Evolutionary conservation across 169 alveolate genomes (phyloP).

Genomic region (Amoebophrya sp.): DNA sequence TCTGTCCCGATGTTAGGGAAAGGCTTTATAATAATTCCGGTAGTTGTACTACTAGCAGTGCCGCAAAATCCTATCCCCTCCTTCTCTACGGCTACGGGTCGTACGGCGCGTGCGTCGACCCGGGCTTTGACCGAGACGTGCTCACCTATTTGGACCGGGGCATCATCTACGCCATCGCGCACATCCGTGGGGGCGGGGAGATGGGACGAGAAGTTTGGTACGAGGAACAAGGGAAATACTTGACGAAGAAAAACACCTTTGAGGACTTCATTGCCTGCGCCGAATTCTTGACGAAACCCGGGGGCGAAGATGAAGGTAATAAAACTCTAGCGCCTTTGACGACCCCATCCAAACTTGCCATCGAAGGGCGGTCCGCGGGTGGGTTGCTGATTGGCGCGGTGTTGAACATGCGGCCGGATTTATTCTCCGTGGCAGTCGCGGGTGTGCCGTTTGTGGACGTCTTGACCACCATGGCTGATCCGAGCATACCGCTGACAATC

Average conservation of each 20-base stretch:
- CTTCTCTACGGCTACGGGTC: conserved; percentile 24
- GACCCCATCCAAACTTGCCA: background rate
- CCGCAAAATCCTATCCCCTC: background rate
- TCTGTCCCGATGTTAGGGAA: background rate
- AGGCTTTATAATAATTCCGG: too few species aligned
- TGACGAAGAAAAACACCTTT: conserved; percentile 37
- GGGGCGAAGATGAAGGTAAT: too few species aligned
- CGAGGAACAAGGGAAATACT: conserved; percentile 35
- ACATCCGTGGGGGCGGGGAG: conserved; percentile 43
- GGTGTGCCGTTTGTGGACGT: conserved; percentile 37
- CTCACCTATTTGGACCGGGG: conserved; percentile 38
- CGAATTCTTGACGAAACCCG: background rate
- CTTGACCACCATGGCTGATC: conserved; percentile 28
- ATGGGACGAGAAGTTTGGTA: conserved; percentile 35
- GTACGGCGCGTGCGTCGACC: background rate
- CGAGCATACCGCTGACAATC: conserved; percentile 12
- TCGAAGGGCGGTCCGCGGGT: conserved; percentile 34
- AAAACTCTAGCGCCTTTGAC: too few species aligned
- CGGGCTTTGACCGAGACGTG: background rate
- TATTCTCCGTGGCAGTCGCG: conserved; percentile 32
- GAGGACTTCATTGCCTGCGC: conserved; percentile 36
- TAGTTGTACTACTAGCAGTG: too few species aligned
- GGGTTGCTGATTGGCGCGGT: conserved; percentile 41
- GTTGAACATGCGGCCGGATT: conserved; percentile 36
- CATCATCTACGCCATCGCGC: conserved; percentile 41